Percentiles rank a stretch among this genome's conserved stretches.
phyloP scores from a whole-genome alignment of 345 rosid species.

The Dipteronia sinensis region DNA sequence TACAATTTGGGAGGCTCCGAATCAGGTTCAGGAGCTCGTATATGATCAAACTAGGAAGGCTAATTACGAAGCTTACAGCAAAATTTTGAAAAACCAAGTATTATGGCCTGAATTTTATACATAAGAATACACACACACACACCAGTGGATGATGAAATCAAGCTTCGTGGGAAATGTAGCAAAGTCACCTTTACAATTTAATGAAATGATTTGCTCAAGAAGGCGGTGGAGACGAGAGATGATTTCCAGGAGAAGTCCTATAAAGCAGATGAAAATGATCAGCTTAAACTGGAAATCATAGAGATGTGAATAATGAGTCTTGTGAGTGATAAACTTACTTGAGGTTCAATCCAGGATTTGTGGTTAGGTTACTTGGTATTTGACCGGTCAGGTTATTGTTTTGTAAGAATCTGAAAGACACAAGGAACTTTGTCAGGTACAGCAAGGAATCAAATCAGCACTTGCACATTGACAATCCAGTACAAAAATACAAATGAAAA shows the following conservation, averaged over 20 bases:
- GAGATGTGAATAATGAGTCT: neutral
- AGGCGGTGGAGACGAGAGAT: conserved; percentile 36
- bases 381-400: conserved; percentile 86
- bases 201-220: conserved; percentile 25
- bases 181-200: neutral
- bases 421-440: conserved; percentile 18
- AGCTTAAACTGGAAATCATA: conserved; percentile 18
- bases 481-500: neutral
- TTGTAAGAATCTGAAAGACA: conserved; percentile 67
- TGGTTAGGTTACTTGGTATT: conserved; percentile 54
- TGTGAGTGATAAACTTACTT: conserved; percentile 43
- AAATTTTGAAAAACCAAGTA: conserved; percentile 17
- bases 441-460: conserved; percentile 14
- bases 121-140: neutral
- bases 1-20: conserved; percentile 18
- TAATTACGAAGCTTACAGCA: neutral
- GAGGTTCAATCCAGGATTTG: conserved; percentile 54
- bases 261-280: conserved; percentile 18
- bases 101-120: neutral
- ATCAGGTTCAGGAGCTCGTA: conserved; percentile 11
- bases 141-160: conserved; percentile 13
- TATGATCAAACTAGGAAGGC: neutral
- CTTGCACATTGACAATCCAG: conserved; percentile 1
- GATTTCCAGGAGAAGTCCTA: conserved; percentile 55
- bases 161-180: neutral